Base-by-base conservation (phyloP, 164 flowering plant species). In the Magnolia sinica region DNA sequence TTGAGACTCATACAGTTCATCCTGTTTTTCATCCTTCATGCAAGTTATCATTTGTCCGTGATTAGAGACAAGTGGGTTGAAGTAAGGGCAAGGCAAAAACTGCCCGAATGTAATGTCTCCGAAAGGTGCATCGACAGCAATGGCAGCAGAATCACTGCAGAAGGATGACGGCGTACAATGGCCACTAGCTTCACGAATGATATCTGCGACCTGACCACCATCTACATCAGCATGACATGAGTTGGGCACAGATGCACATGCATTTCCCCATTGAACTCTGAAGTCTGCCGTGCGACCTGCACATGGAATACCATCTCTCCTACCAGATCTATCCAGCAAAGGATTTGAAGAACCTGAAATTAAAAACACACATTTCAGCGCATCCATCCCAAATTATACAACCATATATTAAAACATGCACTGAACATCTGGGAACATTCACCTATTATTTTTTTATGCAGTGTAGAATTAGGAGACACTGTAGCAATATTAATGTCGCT, bases 281-380 rank as follows among this genome's bases (percentile, higher is more conserved):
- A 61, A n/a, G 22, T 66, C 27, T 70, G 71, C 82, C 65, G 76
- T 69, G 73, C 75, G 70, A 73, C 78, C 70, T 73, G 79, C 82
- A 55, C 16, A 61, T 27, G 74, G 11, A 74, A 27, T 49, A 70
- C 58, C 79, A 71, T 1, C 50, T 50, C 29, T 50, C 14, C 69
- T 71, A 71, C 67, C 68, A 37, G 74, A 58, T 52, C 66, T 58
- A 63, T 79, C 84, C 75, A 64, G 29, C 72, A 65, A 16, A 61
- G 63, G 19, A 22, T 74, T 67, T 73, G 79, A 78, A 71, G 81
- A 66, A 79, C 78, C 89, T 86, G 85, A 76, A 83, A 79, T 31
- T 52, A 27, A 50, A 29, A 74, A 68, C 27, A 80, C 50, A 72
- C 64, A 76, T 51, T 76, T 75, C 27, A 81, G 65, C 8, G 29